Percentiles rank a stretch among this genome's conserved stretches.
Conservation (phyloP, 129 eudicot species). For the Pittosporum tobira region DNA sequence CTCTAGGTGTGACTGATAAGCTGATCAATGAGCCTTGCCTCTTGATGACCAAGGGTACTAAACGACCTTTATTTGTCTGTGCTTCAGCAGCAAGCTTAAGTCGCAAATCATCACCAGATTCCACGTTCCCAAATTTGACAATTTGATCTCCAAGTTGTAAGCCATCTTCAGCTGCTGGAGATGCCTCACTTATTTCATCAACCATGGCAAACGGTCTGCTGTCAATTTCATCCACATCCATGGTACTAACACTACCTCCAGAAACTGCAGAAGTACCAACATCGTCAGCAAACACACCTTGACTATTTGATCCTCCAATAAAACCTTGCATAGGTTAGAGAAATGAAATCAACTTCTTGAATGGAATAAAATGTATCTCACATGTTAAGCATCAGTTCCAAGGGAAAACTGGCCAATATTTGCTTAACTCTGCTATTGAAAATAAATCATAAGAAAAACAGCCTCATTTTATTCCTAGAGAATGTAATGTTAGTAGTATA, state of each 20-base stretch:
- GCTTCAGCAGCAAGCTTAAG: conserved; percentile 79
- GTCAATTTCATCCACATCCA: conserved; percentile 44
- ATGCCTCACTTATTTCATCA: conserved; percentile 84
- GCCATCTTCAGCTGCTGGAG: conserved; percentile 98
- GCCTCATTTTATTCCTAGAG: neutral
- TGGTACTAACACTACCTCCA: conserved; percentile 22
- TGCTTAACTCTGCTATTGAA: neutral
- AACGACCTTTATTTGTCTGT: conserved; percentile 52
- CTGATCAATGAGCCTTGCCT: conserved; percentile 66
- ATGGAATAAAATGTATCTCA: neutral
- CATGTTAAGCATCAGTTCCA: neutral
- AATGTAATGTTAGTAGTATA: neutral
- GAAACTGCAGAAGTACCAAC: conserved; percentile 12
- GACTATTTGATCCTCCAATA: conserved; percentile 23
- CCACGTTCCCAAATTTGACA: conserved; percentile 80
- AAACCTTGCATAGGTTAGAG: conserved; percentile 11
- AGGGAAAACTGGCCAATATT: neutral
- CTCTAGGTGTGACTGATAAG: conserved; percentile 74
- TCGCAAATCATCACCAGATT: conserved; percentile 72
- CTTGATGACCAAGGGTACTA: conserved; percentile 51
- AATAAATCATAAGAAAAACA: no score
- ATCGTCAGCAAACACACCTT: conserved; percentile 15
- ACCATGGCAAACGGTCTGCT: conserved; percentile 84
- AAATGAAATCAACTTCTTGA: neutral
- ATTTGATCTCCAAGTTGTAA: conserved; percentile 94